Evolutionary conservation across 1,284 basidiomycete genomes (phyloP).

Genomic region (Dichomitus squalens): DNA sequence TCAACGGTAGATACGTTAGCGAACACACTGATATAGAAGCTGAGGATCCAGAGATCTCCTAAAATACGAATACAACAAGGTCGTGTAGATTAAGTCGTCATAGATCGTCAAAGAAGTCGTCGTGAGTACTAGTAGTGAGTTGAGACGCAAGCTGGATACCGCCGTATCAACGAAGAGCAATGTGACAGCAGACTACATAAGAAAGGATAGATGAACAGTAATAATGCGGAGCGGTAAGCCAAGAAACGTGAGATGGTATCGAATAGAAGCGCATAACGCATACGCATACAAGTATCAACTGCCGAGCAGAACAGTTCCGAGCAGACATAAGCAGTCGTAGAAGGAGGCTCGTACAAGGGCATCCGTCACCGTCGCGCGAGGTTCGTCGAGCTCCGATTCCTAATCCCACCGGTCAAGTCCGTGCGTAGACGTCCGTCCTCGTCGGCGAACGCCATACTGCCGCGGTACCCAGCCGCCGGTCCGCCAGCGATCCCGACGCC

Average conservation of each 20-base stretch:
- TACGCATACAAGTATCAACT: slow-evolving; percentile 6
- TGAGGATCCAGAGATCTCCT: background rate
- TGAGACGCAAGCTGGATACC: background rate
- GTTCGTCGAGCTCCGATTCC: slow-evolving; percentile 32
- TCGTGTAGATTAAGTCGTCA: background rate
- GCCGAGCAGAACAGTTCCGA: background rate
- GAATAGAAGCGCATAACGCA: background rate
- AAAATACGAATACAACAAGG: background rate
- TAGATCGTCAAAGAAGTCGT: background rate
- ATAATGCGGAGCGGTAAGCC: background rate
- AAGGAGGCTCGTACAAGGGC: background rate
- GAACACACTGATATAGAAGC: too few species aligned
- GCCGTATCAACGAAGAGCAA: background rate
- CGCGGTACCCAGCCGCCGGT: slow-evolving; percentile 21
- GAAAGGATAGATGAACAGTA: background rate
- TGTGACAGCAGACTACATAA: background rate
- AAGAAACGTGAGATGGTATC: background rate
- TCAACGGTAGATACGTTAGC: too few species aligned
- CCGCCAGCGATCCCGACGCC: slow-evolving; percentile 27
- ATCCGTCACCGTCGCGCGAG: slow-evolving; percentile 28
- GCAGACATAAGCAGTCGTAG: background rate
- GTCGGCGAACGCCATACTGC: slow-evolving; percentile 30
- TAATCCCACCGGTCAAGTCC: slow-evolving; percentile 24
- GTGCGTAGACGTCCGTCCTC: slow-evolving; percentile 31
- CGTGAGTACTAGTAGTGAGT: background rate